These are phyloP conservation scores for Penicillium sp. DNA, from an alignment of 2,329 filamentous ascomycete genomes.

Conservation along the genomic window DNA sequence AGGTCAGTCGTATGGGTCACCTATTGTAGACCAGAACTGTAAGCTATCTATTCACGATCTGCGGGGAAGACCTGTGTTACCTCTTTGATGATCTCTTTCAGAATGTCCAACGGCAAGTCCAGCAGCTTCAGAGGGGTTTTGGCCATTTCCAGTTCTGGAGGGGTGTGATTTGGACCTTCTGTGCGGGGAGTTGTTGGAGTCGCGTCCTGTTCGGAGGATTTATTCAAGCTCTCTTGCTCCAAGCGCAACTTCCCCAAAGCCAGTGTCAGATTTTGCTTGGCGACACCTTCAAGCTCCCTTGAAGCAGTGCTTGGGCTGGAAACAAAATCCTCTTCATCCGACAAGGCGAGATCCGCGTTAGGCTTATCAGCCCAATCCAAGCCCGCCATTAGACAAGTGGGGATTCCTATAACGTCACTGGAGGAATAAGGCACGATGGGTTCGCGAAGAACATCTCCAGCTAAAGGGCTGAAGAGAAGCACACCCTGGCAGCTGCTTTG, in stretches of 20 bases:
- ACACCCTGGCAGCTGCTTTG: not conserved
- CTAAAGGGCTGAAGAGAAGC: not conserved
- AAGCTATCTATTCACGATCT: not conserved
- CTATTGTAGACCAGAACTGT: slow-evolving; percentile 42
- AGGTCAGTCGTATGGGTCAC: slow-evolving; percentile 79
- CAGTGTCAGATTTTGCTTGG: slow-evolving; percentile 7
- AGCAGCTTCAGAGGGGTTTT: slow-evolving; percentile 63
- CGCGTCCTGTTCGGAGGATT: slow-evolving; percentile 8
- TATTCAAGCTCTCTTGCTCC: slow-evolving; percentile 8
- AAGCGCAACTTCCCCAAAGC: slow-evolving; percentile 11
- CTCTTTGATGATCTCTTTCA: slow-evolving; percentile 77
- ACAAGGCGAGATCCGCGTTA: slow-evolving; percentile 21
- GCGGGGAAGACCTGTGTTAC: slow-evolving; percentile 39
- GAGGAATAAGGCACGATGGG: not conserved
- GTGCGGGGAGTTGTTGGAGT: slow-evolving; percentile 12
- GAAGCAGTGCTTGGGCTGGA: slow-evolving; percentile 29
- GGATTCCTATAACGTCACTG: not conserved
- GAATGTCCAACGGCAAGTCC: slow-evolving; percentile 72
- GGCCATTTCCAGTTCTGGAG: not conserved
- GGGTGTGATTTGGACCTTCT: not conserved
- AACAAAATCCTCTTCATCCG: slow-evolving; percentile 31
- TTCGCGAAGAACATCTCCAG: slow-evolving; percentile 2
- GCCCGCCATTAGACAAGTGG: slow-evolving; percentile 25
- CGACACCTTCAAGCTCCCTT: slow-evolving; percentile 10
- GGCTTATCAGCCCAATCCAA: slow-evolving; percentile 24